These are phyloP conservation scores for Salix udensis DNA, from an alignment of 345 rosid genomes.

Conservation along the genomic window DNA sequence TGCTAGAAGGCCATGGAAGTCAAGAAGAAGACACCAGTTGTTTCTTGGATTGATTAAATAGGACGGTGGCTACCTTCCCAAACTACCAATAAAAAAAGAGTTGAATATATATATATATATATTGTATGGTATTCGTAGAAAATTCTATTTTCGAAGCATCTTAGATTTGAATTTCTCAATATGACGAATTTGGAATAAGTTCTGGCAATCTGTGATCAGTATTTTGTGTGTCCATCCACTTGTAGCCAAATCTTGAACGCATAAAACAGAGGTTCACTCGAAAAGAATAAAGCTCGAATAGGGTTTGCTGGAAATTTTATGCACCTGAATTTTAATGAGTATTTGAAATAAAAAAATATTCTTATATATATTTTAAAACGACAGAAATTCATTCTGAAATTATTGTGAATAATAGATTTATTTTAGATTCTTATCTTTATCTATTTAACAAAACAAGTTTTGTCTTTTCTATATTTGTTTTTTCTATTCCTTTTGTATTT, in stretches of 20 bases:
- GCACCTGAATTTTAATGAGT: not conserved
- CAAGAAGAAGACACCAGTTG: not conserved
- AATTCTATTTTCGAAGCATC: not conserved
- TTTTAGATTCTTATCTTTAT: no score
- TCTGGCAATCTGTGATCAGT: not conserved
- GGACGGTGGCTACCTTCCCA: slow-evolving; percentile 7
- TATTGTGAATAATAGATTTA: no score
- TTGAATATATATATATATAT: not conserved
- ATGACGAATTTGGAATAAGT: not conserved
- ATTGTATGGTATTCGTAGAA: not conserved
- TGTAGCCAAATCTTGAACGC: slow-evolving; percentile 18
- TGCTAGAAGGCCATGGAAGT: not conserved
- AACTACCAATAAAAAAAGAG: not conserved
- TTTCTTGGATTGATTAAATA: not conserved
- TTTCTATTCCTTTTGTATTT: no score
- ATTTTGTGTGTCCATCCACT: not conserved
- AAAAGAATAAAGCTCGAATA: not conserved
- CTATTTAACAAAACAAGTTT: no score
- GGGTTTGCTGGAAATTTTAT: not conserved
- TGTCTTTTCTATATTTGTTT: no score
- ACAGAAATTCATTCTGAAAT: no score
- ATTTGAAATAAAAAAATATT: no score
- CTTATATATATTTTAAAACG: no score
- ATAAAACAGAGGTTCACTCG: not conserved
- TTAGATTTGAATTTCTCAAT: not conserved